Conservation (phyloP, 2,329 filamentous ascomycete genomes). For the Epichloe festucae region DNA sequence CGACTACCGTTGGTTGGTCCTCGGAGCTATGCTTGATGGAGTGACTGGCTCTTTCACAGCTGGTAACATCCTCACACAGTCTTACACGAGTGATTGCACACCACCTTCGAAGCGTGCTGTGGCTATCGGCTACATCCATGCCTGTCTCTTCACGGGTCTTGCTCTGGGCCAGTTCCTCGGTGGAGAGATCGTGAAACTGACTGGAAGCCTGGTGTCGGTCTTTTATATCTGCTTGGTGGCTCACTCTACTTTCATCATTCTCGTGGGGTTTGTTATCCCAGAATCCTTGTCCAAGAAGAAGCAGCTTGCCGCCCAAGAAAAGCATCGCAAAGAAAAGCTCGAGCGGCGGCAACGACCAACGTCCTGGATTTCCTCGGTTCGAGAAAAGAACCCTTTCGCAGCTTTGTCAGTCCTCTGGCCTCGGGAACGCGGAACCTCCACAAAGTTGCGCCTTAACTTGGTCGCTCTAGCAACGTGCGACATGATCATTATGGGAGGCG, state of each 20-base stretch:
- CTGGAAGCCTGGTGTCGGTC: constrained; percentile 61
- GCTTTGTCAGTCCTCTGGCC: constrained; percentile 72
- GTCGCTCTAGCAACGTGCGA: constrained; percentile 69
- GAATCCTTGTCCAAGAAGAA: constrained; percentile 71
- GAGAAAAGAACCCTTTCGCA: constrained; percentile 53
- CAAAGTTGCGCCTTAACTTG: constrained; percentile 63
- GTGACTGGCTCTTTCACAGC: constrained; percentile 80
- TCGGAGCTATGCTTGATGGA: constrained; percentile 70
- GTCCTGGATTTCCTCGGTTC: constrained; percentile 20
- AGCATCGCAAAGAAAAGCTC: constrained; percentile 37
- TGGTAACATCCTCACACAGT: constrained; percentile 61
- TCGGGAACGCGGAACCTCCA: constrained; percentile 45
- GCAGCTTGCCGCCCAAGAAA: constrained; percentile 57
- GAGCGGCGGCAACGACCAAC: constrained; percentile 16
- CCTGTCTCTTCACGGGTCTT: constrained; percentile 77
- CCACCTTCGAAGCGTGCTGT: constrained; percentile 67
- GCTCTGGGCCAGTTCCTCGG: constrained; percentile 75
- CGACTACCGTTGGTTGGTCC: constrained; percentile 64
- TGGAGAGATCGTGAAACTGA: constrained; percentile 65
- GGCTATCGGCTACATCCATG: constrained; percentile 80
- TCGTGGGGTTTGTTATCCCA: constrained; percentile 59
- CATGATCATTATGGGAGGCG: constrained; percentile 66
- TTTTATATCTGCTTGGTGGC: constrained; percentile 71
- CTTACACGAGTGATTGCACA: constrained; percentile 84
- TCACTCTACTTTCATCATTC: constrained; percentile 61